Evolutionary conservation across 768 basidiomycete species (phyloP), one percentile per base, ranked within the genome.

Genomic region (Boletus vermiculosoides): DNA sequence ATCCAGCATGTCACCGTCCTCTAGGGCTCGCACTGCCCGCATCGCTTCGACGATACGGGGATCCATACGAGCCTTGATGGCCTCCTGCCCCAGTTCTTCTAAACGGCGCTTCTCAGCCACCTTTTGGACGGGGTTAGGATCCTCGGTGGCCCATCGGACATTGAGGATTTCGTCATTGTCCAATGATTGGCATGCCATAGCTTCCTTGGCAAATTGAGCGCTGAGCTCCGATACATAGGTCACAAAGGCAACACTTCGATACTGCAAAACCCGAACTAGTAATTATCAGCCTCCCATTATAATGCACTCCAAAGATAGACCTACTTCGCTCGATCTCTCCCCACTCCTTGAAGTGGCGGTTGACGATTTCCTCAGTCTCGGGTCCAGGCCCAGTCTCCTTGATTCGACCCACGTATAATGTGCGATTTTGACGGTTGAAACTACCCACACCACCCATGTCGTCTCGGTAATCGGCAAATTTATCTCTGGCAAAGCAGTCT

Each of bases 371-470:
- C 74, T 98, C 93, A 12, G 93, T 95, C 74, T 98, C 96, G 18
- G 80, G 78, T 28, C 94, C 92, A 39, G 78, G 85, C 0, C 92
- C 92, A 0, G 89, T 92, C 77, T 97, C 95, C 70, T 91, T 90
- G 63, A 99, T 94, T 54, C 93, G 81, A 3, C 96, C 96, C 45
- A 99, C 83, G 70, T 99, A 99, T 16, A 99, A 70, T 39, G 97
- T 98, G 57, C 96, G 77, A 71, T 99, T 99, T 72, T 93, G 89
- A 39, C 95, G 77, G 65, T 89, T 90, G 76, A 98, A 98, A 57
- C 91, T 94, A 13, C 97, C 97, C 31, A 98, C 96, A 74, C 97
- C 97, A 64, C 97, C 97, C 97, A 99, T 98, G 71, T 99, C 97
- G 70, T 99, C 97, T 58, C 96, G 79, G 73, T 99, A 99, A 73